A percentile compares a stretch with the other conserved stretches of the same genome.
Evolutionary conservation across 257 asterid species (phyloP).

Genomic region (Solanum peruvianum): DNA sequence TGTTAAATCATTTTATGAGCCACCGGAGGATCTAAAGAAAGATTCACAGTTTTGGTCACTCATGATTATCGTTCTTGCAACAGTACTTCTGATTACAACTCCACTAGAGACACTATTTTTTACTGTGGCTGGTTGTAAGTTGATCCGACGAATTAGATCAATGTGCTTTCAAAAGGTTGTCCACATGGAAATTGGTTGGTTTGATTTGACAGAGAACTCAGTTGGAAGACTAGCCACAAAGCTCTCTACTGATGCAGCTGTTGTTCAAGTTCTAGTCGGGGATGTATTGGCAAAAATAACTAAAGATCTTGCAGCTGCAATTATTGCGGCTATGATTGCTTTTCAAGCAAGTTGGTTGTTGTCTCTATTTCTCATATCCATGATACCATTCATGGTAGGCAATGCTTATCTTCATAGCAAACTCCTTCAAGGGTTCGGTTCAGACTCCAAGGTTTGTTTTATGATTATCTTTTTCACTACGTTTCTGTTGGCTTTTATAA

Average conservation of each 20-base stretch:
- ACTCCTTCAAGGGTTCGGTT: not conserved
- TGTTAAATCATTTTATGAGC: not conserved
- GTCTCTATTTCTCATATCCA: not conserved
- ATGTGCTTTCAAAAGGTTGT: not conserved
- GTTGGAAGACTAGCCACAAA: not conserved
- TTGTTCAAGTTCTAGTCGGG: not conserved
- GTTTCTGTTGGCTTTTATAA: not conserved
- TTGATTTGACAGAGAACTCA: not conserved
- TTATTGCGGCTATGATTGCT: not conserved
- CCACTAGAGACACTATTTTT: not conserved
- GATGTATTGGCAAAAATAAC: not conserved
- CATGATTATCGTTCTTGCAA: not conserved
- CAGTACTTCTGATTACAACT: not conserved
- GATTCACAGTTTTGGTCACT: not conserved
- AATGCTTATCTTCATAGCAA: not conserved
- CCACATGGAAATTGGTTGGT: not conserved
- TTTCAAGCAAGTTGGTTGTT: not conserved
- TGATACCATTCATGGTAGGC: not conserved
- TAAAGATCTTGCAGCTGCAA: not conserved
- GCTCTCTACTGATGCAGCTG: not conserved
- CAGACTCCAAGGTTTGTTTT: not conserved
- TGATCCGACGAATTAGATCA: not conserved
- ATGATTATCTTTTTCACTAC: not conserved
- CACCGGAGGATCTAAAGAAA: not conserved
- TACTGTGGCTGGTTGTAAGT: not conserved